Percentiles rank a stretch among this genome's conserved stretches.
These are phyloP conservation scores for Pyrrhoderma noxium DNA, from an alignment of 1,284 basidiomycete genomes.

Conservation along the genomic window DNA sequence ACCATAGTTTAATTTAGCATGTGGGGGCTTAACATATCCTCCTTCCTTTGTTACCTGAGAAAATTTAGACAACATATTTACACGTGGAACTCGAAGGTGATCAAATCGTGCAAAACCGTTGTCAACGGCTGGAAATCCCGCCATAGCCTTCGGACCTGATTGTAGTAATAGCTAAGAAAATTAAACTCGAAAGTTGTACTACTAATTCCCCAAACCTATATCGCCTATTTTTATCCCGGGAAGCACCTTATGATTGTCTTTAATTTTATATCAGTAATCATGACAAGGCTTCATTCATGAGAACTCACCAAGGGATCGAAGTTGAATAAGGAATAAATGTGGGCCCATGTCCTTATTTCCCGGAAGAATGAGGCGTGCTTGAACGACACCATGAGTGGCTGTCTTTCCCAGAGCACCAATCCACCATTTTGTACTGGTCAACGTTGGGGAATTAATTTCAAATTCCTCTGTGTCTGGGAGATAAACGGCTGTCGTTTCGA, in stretches of 20 bases:
- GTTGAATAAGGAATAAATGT: constrained; percentile 70
- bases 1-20: constrained; percentile 71
- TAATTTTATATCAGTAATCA: too few relatives aligned
- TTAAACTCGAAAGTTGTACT: background rate
- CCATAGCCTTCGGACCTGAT: constrained; percentile 57
- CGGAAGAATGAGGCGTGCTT: constrained; percentile 67
- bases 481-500: constrained; percentile 79
- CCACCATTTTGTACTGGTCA: constrained; percentile 84
- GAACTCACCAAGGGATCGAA: constrained; percentile 49
- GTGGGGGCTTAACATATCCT: constrained; percentile 60
- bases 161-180: background rate
- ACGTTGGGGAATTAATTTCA: constrained; percentile 68
- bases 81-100: constrained; percentile 65
- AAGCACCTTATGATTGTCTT: constrained; percentile 53
- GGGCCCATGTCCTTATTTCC: constrained; percentile 61
- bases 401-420: constrained; percentile 66
- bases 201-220: constrained; percentile 41
- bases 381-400: constrained; percentile 72
- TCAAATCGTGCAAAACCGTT: constrained; percentile 70
- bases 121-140: constrained; percentile 49
- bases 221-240: constrained; percentile 71
- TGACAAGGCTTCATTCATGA: too few relatives aligned
- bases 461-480: constrained; percentile 63
- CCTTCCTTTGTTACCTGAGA: constrained; percentile 64
- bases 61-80: constrained; percentile 72